A percentile compares a stretch with the other conserved stretches of the same genome.
phyloP scores from a whole-genome alignment of 139 green algal genomes.

The Chlamydomonas urium region DNA sequence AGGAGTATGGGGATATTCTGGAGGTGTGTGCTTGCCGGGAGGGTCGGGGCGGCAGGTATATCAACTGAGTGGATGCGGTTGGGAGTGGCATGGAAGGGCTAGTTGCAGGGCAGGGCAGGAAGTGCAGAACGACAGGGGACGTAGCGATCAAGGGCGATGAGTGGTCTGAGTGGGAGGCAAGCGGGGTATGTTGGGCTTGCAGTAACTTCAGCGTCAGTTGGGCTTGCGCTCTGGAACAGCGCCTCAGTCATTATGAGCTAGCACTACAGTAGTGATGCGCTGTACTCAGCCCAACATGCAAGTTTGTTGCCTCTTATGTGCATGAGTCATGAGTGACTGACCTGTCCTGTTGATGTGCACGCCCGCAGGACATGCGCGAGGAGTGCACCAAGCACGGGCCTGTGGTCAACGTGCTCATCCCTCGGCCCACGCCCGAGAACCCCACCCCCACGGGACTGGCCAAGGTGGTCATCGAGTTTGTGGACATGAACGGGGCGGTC shows the following conservation, averaged over 20 bases:
- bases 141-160: no score
- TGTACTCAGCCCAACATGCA: no score
- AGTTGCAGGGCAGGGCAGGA: not conserved
- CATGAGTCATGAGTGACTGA: not conserved
- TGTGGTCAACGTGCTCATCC: conserved; percentile 61
- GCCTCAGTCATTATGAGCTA: no score
- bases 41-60: not conserved
- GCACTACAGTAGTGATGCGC: no score
- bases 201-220: no score
- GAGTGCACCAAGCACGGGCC: conserved; percentile 53
- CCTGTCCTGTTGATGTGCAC: not conserved
- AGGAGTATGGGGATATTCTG: conserved; percentile 92
- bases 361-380: conserved; percentile 10
- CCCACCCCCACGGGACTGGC: conserved; percentile 57
- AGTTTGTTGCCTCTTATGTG: no score
- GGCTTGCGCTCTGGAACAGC: no score
- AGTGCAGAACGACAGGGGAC: not conserved
- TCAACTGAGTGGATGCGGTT: conserved; percentile 12
- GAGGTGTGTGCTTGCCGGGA: conserved; percentile 67
- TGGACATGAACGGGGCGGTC: conserved; percentile 50
- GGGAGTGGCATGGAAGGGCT: no score
- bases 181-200: no score
- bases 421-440: conserved; percentile 46
- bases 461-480: conserved; percentile 82
- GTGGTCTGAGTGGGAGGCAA: no score